Conservation (phyloP, 2,329 filamentous ascomycete species). For the Pyrenochaeta sp. region DNA sequence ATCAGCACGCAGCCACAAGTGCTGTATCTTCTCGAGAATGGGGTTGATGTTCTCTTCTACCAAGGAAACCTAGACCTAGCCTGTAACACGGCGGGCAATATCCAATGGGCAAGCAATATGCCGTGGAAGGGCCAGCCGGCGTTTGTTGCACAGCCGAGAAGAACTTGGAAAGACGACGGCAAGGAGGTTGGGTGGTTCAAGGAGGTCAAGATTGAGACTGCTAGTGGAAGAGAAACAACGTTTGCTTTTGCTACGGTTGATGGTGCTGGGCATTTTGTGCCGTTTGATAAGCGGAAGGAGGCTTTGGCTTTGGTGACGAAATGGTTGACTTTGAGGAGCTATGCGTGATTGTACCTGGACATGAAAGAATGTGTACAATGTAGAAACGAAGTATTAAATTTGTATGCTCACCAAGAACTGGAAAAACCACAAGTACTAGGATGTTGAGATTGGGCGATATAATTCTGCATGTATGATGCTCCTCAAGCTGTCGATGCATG, state of each 20-base stretch:
- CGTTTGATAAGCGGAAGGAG: constrained; percentile 42
- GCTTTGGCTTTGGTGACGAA: constrained; percentile 37
- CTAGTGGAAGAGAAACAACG: constrained; percentile 36
- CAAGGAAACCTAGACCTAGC: constrained; percentile 52
- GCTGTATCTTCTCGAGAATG: constrained; percentile 43
- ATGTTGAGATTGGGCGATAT: too few relatives aligned
- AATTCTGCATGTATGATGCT: too few relatives aligned
- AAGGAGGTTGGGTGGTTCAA: constrained; percentile 45
- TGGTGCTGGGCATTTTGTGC: constrained; percentile 54
- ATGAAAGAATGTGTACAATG: background rate
- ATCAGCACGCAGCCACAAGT: constrained; percentile 46
- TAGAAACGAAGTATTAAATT: too few relatives aligned
- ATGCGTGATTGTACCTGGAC: constrained; percentile 20
- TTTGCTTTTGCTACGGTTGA: constrained; percentile 49
- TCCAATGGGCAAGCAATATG: constrained; percentile 51
- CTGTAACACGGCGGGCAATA: constrained; percentile 52
- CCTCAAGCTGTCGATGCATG: background rate
- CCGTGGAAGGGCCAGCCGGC: constrained; percentile 55
- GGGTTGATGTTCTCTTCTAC: constrained; percentile 51
- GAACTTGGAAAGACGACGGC: constrained; percentile 30
- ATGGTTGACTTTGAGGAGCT: constrained; percentile 42
- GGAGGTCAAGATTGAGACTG: constrained; percentile 39
- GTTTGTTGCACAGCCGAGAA: constrained; percentile 47
- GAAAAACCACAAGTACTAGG: too few relatives aligned
- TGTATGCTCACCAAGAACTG: too few relatives aligned